Base-by-base conservation (phyloP, 1,139 yeast species). In the Candida frijolesensis region DNA sequence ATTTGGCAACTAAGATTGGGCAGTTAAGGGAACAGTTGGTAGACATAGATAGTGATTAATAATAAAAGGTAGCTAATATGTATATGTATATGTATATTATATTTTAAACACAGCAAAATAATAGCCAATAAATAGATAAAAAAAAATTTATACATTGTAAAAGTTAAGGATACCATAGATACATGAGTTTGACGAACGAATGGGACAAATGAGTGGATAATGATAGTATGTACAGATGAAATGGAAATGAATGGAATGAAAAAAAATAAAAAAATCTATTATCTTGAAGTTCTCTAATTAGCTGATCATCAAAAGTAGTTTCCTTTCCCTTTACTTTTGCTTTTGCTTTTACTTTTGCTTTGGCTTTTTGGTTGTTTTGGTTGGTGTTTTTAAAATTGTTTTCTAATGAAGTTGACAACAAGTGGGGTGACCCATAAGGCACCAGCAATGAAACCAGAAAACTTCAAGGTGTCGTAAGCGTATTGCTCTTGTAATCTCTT, bases 341-440 rank as follows among this genome's bases (percentile, higher is more conserved):
- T 19, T n/a, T n/a, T n/a, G n/a, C 29, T 6, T 25, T 12, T 32
- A 2, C 34, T 12, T 32, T 12, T 29, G 22, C 22, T 19, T 19
- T 19, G 3, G 22, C 22, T 19, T 33, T 33, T n/a, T 33, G 8
- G 9, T 34, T 34, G n/a, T 4, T 10, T 34, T 34, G 18, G 37
- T 14, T 34, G 35, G 18, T 10, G 27, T 8, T n/a, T 22, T 50
- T 67, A 79, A 60, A 85, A 72, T 64, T 84, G 85, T 66, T 74
- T 85, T 68, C 75, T 83, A 61, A 82, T 66, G 58, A 78, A 84
- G 64, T 85, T 86, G 73, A 78, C 74, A 51, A 83, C 70, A 50
- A 86, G 77, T 58, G 92, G 92, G 51, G 88, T 73, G 47, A 79
- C 65, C 96, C 96, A 91, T 62, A 91, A 80, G 40, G 88, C 85